Base-by-base conservation (phyloP, 495 filamentous ascomycete genomes). In the Neurospora sp. region DNA sequence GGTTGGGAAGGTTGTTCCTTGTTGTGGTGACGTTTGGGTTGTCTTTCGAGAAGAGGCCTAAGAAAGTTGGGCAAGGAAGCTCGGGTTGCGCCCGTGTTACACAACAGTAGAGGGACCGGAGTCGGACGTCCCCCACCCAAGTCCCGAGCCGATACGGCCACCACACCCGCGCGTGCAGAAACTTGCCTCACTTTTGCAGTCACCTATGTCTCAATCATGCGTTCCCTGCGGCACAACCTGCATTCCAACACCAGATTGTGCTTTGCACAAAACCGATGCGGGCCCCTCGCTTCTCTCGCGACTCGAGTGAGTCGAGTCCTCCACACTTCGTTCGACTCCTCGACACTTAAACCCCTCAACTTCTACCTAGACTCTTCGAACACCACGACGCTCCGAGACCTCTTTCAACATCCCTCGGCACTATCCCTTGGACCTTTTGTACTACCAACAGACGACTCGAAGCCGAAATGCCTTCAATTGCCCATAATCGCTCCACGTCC, bases 401-500 rank as follows among this genome's bases (percentile, higher is more conserved):
- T 31, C 3, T 31, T 31, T 31, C 27, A 31, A 31, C 27, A 31
- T 31, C 27, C 22, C 22, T 27, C 22, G 22, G 22, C 22, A 27
- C 22, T 27, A 27, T 27, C 22, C 27, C 27, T 31, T 31, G 27
- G 27, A 31, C 27, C 2, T 3, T 31, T 31, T 31, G 27, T 31
- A 31, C 27, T 31, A 31, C 3, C 2, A 74, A 22, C 22, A 69
- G 7, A 39, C 35, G 3, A 27, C 74, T 69, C 37, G 27, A 65
- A 35, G 3, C 35, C 39, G 72, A 38, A 65, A 78, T 75, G 74
- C 38, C 72, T 22, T 39, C 6, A 8, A 1, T 65, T 3, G 12
- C 27, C 75, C 3, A 42, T 40, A 14, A 27, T 44, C 38, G 39
- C 70, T 68, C 20, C 12, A 35, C 31, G 20, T 70, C 80, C 41